Conservation (phyloP, 768 basidiomycete genomes). For the Xerocomellus amylosporus region DNA sequence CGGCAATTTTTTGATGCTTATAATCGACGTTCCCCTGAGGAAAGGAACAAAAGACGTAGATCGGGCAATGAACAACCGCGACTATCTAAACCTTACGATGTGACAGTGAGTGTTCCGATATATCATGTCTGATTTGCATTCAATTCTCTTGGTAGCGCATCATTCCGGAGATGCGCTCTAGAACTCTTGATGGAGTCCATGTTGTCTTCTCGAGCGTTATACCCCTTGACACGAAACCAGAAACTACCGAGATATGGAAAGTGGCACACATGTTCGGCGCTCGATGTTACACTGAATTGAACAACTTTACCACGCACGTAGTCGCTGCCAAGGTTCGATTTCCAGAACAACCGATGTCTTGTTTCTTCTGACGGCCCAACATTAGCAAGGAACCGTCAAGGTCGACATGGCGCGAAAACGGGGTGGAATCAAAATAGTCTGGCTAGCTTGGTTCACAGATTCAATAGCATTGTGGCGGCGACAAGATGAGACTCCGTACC, state of each 20-base stretch:
- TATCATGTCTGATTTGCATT: neutral
- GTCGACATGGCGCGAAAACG: conserved; percentile 77
- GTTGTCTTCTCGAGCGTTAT: conserved; percentile 95
- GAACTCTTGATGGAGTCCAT: conserved; percentile 74
- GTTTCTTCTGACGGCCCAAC: conserved; percentile 2
- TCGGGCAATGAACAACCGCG: conserved; percentile 23
- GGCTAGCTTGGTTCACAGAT: conserved; percentile 87
- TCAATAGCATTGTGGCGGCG: conserved; percentile 85
- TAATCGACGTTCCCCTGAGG: conserved; percentile 39
- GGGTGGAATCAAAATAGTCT: conserved; percentile 81
- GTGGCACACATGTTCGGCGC: conserved; percentile 90
- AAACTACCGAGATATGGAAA: conserved; percentile 81
- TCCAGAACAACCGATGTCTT: neutral
- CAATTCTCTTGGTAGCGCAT: conserved; percentile 54
- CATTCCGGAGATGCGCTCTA: conserved; percentile 74
- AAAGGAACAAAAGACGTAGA: conserved; percentile 30
- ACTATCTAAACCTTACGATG: conserved; percentile 55
- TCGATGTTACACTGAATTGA: conserved; percentile 67
- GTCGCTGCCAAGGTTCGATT: conserved; percentile 78
- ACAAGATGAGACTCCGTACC: conserved; percentile 75
- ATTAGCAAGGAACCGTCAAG: conserved; percentile 85
- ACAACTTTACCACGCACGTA: conserved; percentile 74
- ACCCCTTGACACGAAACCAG: conserved; percentile 79
- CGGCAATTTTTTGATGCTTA: conserved; percentile 69
- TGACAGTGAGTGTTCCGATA: conserved; percentile 56